Conservation (phyloP, 2,329 filamentous ascomycete species). For the Beauveria varroae region DNA sequence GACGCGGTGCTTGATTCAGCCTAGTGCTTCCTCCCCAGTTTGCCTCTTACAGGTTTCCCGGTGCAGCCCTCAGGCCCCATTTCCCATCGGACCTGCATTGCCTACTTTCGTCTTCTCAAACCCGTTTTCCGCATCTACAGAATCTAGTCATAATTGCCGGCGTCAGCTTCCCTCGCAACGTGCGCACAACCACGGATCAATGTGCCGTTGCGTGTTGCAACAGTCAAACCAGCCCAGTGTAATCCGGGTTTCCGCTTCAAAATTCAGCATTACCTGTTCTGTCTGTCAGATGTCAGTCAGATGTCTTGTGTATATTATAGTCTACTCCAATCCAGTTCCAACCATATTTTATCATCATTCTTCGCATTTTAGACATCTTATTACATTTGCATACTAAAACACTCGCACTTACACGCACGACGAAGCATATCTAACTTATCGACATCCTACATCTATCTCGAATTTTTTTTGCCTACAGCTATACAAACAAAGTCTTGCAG, state of each 20-base stretch:
- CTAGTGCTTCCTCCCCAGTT: background rate
- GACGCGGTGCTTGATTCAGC: background rate
- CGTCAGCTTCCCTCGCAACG: conserved; percentile 1
- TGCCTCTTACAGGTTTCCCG: conserved; percentile 11
- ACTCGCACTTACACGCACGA: background rate
- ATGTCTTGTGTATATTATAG: conserved; percentile 6
- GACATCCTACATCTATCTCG: background rate
- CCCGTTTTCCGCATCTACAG: conserved; percentile 2
- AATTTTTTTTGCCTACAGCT: background rate
- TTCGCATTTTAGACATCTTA: background rate
- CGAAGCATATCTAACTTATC: background rate
- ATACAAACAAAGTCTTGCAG: background rate
- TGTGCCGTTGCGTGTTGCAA: background rate
- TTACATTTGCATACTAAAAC: background rate
- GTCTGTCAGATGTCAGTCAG: background rate
- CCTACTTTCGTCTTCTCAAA: background rate
- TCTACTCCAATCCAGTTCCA: background rate
- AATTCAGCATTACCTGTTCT: background rate
- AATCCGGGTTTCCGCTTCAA: background rate
- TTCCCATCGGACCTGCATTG: conserved; percentile 2
- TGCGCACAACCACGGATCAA: background rate
- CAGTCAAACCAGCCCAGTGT: background rate
- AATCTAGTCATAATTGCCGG: conserved; percentile 5
- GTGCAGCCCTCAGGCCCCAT: background rate
- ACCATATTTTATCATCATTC: background rate